Percentiles rank a stretch among this genome's conserved stretches.
Evolutionary conservation across 768 basidiomycete genomes (phyloP).

Genomic region (Lactarius quietus): DNA sequence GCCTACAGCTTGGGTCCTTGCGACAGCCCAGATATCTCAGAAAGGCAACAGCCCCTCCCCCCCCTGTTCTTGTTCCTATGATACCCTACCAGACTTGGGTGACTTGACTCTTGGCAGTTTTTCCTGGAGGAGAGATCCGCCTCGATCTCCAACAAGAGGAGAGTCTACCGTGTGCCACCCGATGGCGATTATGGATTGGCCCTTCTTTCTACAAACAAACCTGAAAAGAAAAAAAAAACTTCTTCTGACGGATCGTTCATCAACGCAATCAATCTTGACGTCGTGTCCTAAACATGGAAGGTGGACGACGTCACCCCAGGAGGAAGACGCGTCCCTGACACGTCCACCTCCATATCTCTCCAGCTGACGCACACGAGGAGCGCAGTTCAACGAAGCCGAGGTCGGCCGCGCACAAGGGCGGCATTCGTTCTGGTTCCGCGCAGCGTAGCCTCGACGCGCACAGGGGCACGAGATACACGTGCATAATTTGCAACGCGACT

Average conservation of each 20-base stretch:
- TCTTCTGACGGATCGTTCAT: not conserved
- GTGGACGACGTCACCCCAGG: not conserved
- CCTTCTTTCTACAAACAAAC: not conserved
- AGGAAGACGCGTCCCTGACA: not conserved
- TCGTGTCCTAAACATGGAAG: not conserved
- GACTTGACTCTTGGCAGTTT: not conserved
- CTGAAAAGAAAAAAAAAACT: too few relatives aligned
- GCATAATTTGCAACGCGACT: constrained; percentile 38
- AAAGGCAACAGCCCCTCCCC: not conserved
- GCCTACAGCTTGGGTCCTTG: not conserved
- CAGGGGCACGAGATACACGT: constrained; percentile 47
- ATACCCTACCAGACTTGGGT: not conserved
- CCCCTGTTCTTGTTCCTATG: not conserved
- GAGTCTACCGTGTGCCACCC: too few relatives aligned
- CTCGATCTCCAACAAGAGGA: not conserved
- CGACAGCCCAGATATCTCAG: not conserved
- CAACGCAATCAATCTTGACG: not conserved
- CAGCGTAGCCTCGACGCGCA: too few relatives aligned
- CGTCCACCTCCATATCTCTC: not conserved
- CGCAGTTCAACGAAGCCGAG: constrained; percentile 36
- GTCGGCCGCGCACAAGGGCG: constrained; percentile 48
- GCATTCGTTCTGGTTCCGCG: too few relatives aligned
- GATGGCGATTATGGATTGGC: not conserved
- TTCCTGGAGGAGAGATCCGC: not conserved
- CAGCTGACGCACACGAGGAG: constrained; percentile 31